Conservation (phyloP, 106 monocot genomes). For the Alisma plantagoaquatica region DNA sequence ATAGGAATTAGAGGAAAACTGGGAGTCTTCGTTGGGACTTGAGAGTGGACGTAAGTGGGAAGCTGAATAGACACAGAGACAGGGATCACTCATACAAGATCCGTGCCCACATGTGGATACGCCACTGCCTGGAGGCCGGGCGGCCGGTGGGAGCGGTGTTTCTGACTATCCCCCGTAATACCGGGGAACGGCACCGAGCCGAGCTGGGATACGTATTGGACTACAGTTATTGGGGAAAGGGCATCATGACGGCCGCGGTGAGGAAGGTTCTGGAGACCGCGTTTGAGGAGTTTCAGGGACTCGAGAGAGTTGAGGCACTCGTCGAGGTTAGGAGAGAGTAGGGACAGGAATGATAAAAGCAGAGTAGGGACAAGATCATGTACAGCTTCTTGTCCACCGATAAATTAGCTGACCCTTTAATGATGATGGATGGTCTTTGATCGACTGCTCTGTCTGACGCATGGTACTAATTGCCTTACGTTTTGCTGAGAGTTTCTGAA, state of each 20-base stretch:
- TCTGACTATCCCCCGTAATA: conserved; percentile 3
- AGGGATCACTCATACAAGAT: conserved; percentile 5
- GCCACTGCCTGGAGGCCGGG: conserved; percentile 26
- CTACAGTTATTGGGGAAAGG: conserved; percentile 26
- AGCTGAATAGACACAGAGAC: no score
- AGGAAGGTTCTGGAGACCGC: no score
- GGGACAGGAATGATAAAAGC: conserved; percentile 26
- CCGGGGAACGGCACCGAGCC: conserved; percentile 14
- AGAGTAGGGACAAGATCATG: conserved; percentile 19
- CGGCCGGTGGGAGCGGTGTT: conserved; percentile 41
- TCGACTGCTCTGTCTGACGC: no score
- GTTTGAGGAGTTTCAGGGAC: conserved; percentile 19
- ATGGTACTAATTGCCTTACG: no score
- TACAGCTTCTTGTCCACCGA: conserved; percentile 33
- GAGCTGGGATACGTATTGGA: conserved; percentile 30
- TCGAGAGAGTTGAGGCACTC: conserved; percentile 46
- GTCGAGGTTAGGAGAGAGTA: conserved; percentile 31
- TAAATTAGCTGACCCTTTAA: no score
- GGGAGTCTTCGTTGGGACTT: no score
- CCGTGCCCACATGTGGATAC: neutral
- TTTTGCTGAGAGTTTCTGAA: no score
- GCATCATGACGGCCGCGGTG: no score
- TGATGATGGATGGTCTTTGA: no score
- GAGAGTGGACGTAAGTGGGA: no score
- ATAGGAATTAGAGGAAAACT: no score